Conservation (phyloP, 2,329 filamentous ascomycete genomes). For the Cadophora gregata region DNA sequence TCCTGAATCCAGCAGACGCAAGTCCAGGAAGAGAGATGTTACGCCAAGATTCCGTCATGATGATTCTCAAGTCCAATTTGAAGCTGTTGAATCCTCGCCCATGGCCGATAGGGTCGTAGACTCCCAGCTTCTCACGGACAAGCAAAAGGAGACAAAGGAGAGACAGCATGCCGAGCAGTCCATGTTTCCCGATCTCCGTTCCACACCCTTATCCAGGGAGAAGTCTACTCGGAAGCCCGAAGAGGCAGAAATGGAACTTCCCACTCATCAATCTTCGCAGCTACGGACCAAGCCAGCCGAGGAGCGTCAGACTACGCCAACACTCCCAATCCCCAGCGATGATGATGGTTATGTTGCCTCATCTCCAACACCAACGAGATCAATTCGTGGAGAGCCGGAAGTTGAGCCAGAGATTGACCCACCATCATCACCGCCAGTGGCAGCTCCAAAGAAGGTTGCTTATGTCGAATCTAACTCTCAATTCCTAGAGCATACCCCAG, state of each 20-base stretch:
- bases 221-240: constrained; percentile 25
- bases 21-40: constrained; percentile 43
- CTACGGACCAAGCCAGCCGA: constrained; percentile 20
- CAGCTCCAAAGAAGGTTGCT: constrained; percentile 55
- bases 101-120: constrained; percentile 57
- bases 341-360: constrained; percentile 53
- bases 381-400: constrained; percentile 57
- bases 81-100: constrained; percentile 67
- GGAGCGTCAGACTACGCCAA: constrained; percentile 39
- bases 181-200: constrained; percentile 72
- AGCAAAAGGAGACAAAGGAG: constrained; percentile 78
- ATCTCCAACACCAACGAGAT: constrained; percentile 59
- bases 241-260: constrained; percentile 38
- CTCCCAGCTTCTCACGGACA: constrained; percentile 78
- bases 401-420: constrained; percentile 52
- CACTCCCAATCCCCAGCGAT: constrained; percentile 33
- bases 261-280: constrained; percentile 35
- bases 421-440: constrained; percentile 63
- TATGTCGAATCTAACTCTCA: constrained; percentile 43
- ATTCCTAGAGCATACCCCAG: constrained; percentile 30
- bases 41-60: constrained; percentile 72
- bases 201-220: constrained; percentile 51
- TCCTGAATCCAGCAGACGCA: constrained; percentile 46
- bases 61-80: constrained; percentile 82
- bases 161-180: constrained; percentile 69